Percentiles rank a stretch among this genome's conserved stretches.
Conservation (phyloP, 1,139 yeast species). For the Lodderomyces beijingensis region DNA sequence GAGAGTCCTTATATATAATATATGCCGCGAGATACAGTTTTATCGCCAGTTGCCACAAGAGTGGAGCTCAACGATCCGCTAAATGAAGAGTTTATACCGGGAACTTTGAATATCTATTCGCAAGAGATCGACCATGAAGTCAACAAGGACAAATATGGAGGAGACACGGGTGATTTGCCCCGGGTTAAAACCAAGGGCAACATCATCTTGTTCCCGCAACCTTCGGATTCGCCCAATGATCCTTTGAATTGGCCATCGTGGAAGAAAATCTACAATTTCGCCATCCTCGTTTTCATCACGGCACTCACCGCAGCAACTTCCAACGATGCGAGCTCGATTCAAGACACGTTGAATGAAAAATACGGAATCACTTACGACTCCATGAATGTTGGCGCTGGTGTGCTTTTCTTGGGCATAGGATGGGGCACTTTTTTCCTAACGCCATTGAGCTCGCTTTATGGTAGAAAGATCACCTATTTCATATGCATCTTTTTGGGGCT, state of each 20-base stretch:
- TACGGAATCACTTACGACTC: slow-evolving; percentile 67
- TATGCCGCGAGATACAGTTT: slow-evolving; percentile 3
- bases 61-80: slow-evolving; percentile 9
- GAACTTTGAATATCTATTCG: slow-evolving; percentile 52
- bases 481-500: slow-evolving; percentile 61
- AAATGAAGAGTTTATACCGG: slow-evolving; percentile 54
- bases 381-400: slow-evolving; percentile 87
- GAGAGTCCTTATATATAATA: too few species aligned
- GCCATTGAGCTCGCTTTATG: slow-evolving; percentile 75
- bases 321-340: slow-evolving; percentile 78
- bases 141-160: slow-evolving; percentile 15
- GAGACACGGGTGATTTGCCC: slow-evolving; percentile 18
- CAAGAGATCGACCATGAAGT: slow-evolving; percentile 10
- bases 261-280: slow-evolving; percentile 59
- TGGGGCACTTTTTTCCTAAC: slow-evolving; percentile 66
- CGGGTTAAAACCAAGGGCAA: slow-evolving; percentile 25
- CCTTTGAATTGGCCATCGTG: slow-evolving; percentile 44
- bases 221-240: slow-evolving; percentile 45
- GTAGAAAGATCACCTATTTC: slow-evolving; percentile 66
- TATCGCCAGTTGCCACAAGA: slow-evolving; percentile 7
- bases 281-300: slow-evolving; percentile 62
- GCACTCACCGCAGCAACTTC: slow-evolving; percentile 84
- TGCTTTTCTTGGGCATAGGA: slow-evolving; percentile 71
- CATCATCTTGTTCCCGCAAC: slow-evolving; percentile 39
- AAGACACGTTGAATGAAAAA: slow-evolving; percentile 62